Percentiles rank a stretch among this genome's conserved stretches.
Conservation (phyloP, 768 basidiomycete genomes). For the Kwoniella sp. region DNA sequence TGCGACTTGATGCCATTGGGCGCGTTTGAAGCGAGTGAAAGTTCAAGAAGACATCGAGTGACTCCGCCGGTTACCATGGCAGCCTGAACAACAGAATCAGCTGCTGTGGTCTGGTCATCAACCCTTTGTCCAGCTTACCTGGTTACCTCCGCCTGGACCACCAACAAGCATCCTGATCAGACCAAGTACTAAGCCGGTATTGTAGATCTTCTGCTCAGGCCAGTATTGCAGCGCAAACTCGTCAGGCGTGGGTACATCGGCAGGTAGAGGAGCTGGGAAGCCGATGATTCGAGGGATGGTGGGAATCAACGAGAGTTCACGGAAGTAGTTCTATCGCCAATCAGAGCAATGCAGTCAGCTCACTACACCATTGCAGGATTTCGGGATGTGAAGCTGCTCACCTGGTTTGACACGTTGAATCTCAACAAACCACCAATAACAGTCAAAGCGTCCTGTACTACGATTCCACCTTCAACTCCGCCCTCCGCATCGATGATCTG, state of each 20-base stretch:
- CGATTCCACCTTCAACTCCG: conserved; percentile 85
- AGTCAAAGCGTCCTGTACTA: conserved; percentile 79
- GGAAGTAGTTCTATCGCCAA: conserved; percentile 80
- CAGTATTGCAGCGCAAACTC: conserved; percentile 95
- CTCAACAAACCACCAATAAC: conserved; percentile 84
- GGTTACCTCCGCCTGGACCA: conserved; percentile 57
- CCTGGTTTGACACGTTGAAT: conserved; percentile 94
- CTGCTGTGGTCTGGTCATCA: conserved; percentile 6
- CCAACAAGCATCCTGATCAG: conserved; percentile 81
- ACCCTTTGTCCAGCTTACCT: conserved; percentile 35
- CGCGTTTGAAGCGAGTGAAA: conserved; percentile 90
- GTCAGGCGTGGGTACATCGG: conserved; percentile 64
- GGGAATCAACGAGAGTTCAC: conserved; percentile 72
- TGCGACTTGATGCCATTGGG: conserved; percentile 85
- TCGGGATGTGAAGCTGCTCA: conserved; percentile 51
- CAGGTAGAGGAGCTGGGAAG: conserved; percentile 64
- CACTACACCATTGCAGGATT: conserved; percentile 22
- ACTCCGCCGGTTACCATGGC: conserved; percentile 58
- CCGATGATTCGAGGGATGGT: conserved; percentile 65
- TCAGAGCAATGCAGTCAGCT: background rate
- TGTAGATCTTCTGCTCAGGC: conserved; percentile 86
- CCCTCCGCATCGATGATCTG: conserved; percentile 82
- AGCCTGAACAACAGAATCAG: conserved; percentile 30
- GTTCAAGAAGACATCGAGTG: conserved; percentile 77
- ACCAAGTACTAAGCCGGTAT: conserved; percentile 74